These are phyloP conservation scores for Phascolomyces articulosus DNA, from an alignment of 371 early-diverging fungal species.

Conservation along the genomic window DNA sequence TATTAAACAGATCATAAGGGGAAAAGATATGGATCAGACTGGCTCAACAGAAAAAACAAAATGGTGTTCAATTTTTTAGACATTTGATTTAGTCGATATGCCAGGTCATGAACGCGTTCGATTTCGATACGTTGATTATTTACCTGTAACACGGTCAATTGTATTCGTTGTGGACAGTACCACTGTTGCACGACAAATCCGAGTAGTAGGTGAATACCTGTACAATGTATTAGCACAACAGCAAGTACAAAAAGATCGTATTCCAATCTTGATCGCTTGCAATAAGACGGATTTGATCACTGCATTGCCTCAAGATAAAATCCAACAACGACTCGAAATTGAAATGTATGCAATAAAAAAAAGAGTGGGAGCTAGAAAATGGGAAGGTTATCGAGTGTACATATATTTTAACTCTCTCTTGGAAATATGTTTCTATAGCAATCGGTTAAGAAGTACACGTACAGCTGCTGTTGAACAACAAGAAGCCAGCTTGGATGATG, in stretches of 20 bases:
- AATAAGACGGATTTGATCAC: constrained; percentile 84
- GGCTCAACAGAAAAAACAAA: neutral
- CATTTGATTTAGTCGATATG: constrained; percentile 77
- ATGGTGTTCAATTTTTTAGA: constrained; percentile 10
- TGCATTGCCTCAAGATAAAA: constrained; percentile 66
- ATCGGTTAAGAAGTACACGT: constrained; percentile 66
- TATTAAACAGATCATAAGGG: too few relatives aligned
- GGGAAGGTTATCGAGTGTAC: neutral
- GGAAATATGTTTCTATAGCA: constrained; percentile 37
- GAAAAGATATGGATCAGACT: too few relatives aligned
- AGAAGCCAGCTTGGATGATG: constrained; percentile 52
- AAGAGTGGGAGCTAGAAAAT: neutral
- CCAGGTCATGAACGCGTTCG: constrained; percentile 89
- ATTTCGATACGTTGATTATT: constrained; percentile 69
- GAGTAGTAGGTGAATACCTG: constrained; percentile 69
- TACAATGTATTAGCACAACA: constrained; percentile 78
- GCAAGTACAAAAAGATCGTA: constrained; percentile 53
- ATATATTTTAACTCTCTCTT: too few relatives aligned
- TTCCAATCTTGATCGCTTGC: constrained; percentile 76
- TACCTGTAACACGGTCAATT: constrained; percentile 71
- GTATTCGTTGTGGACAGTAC: constrained; percentile 84
- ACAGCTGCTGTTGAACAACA: constrained; percentile 72
- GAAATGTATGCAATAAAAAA: constrained; percentile 68
- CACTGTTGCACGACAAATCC: constrained; percentile 49
- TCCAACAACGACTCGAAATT: constrained; percentile 66